Evolutionary conservation across 192 early-diverging fungal genomes (phyloP).

Genomic region (Backusella sp.): DNA sequence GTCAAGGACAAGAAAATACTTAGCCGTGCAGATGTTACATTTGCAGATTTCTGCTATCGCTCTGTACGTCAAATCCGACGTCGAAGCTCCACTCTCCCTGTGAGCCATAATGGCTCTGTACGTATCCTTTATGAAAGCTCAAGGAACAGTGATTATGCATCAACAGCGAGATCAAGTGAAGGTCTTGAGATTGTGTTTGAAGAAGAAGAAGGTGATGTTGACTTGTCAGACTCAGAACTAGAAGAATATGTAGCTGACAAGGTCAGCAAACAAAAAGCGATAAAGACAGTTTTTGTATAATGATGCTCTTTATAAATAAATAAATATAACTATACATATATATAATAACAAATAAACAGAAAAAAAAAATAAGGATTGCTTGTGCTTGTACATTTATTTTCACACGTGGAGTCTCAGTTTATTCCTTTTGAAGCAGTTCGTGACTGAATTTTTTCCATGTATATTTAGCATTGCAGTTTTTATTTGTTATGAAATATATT

Average conservation of each 20-base stretch:
- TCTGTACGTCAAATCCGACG: slow-evolving; percentile 18
- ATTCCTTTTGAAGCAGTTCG: background rate
- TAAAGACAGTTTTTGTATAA: slow-evolving; percentile 5
- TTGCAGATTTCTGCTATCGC: slow-evolving; percentile 27
- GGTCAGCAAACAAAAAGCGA: background rate
- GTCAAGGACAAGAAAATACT: slow-evolving; percentile 33
- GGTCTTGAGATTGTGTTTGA: slow-evolving; percentile 14
- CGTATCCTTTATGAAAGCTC: background rate
- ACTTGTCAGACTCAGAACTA: background rate
- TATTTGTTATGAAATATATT: background rate
- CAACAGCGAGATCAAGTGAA: background rate
- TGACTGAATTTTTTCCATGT: background rate
- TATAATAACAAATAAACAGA: background rate
- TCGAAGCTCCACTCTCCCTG: background rate
- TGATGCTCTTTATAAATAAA: background rate
- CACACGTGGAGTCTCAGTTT: slow-evolving; percentile 3
- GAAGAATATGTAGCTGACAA: slow-evolving; percentile 3
- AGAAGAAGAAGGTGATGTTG: slow-evolving; percentile 15
- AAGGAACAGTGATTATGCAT: background rate
- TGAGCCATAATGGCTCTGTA: background rate
- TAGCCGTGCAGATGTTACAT: slow-evolving; percentile 21
- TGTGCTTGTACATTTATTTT: background rate
- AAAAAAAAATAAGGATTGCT: background rate
- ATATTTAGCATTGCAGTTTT: background rate
- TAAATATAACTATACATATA: background rate